These are phyloP conservation scores for Metschnikowia henanensis DNA, from an alignment of 805 yeast species.

Conservation along the genomic window DNA sequence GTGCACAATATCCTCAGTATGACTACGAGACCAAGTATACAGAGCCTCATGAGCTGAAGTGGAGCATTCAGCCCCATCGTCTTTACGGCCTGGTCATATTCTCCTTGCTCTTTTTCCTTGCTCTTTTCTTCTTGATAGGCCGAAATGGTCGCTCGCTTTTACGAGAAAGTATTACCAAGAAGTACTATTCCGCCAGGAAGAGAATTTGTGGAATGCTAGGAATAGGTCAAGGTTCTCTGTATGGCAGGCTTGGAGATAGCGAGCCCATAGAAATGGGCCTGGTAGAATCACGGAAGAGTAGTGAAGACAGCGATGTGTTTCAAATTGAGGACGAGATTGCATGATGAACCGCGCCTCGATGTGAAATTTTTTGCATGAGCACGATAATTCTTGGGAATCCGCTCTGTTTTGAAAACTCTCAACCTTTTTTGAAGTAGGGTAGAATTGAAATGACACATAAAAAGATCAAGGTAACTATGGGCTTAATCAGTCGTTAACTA, in stretches of 20 bases:
- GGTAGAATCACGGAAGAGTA: conserved; percentile 1
- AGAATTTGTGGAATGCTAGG: neutral
- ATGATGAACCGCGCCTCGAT: neutral
- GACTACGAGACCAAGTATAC: conserved; percentile 32
- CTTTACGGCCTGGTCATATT: conserved; percentile 40
- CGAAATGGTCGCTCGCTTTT: conserved; percentile 21
- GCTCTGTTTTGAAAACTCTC: too few species aligned
- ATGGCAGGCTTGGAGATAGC: neutral
- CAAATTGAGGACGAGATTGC: conserved; percentile 5
- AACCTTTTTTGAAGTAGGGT: too few species aligned
- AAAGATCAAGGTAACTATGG: too few species aligned
- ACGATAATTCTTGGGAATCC: too few species aligned
- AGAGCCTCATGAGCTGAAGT: conserved; percentile 35
- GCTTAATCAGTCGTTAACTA: too few species aligned
- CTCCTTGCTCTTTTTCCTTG: conserved; percentile 23
- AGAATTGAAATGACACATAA: too few species aligned
- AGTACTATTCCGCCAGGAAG: neutral
- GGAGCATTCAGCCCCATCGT: conserved; percentile 46
- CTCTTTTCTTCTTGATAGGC: conserved; percentile 36
- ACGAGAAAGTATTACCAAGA: neutral
- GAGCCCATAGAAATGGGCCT: conserved; percentile 13
- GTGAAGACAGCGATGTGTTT: conserved; percentile 2
- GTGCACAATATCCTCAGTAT: conserved; percentile 21
- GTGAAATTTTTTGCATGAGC: too few species aligned
- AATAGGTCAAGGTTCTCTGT: neutral